Conservation (phyloP, 352 stramenopile species). For the Pilasporangium apinafurcum region DNA sequence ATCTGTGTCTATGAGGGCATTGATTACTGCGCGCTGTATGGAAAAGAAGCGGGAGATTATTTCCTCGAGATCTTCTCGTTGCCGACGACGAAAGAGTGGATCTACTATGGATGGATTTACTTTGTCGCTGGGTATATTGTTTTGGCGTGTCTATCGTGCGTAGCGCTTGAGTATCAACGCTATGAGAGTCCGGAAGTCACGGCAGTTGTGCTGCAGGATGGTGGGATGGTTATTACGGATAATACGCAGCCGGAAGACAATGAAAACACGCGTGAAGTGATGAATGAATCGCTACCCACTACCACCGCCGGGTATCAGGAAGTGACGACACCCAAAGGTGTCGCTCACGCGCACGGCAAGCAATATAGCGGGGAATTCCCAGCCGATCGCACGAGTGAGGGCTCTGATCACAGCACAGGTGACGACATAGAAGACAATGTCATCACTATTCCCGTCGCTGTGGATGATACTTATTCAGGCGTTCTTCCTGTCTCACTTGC, state of each 20-base stretch:
- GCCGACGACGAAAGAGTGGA: conserved; percentile 31
- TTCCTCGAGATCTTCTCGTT: conserved; percentile 41
- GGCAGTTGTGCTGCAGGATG: too few relatives aligned
- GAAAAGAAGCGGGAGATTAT: conserved; percentile 27
- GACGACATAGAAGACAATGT: too few relatives aligned
- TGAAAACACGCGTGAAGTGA: too few relatives aligned
- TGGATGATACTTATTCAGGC: too few relatives aligned
- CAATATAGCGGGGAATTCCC: background rate
- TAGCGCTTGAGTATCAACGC: conserved; percentile 34
- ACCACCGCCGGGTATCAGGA: conserved; percentile 7
- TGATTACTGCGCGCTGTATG: conserved; percentile 33
- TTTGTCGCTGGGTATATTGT: conserved; percentile 36
- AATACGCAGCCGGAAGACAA: too few relatives aligned
- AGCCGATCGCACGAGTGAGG: too few relatives aligned
- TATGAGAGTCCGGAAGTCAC: conserved; percentile 31
- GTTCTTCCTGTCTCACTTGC: conserved; percentile 15
- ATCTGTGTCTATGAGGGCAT: conserved; percentile 31
- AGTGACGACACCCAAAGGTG: background rate
- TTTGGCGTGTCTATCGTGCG: conserved; percentile 20
- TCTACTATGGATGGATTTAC: conserved; percentile 45
- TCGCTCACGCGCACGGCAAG: too few relatives aligned
- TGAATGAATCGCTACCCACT: too few relatives aligned
- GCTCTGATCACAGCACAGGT: too few relatives aligned
- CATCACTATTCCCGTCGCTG: too few relatives aligned
- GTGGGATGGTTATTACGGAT: too few relatives aligned